Base-by-base conservation (phyloP, 129 eudicot species). In the Artemisia tridentata region DNA sequence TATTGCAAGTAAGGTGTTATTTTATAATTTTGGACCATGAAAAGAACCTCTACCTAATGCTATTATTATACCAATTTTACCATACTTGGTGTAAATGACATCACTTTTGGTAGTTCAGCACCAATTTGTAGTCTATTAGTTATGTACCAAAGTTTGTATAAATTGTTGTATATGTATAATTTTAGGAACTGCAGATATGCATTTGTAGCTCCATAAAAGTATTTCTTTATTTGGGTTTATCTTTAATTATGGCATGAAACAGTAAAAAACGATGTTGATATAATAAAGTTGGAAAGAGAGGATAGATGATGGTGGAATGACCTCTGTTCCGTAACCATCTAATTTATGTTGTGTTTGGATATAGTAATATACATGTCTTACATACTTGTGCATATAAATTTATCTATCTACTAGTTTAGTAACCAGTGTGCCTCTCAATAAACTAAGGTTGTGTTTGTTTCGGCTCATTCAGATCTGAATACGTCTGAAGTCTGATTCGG, bases 1-100 rank as follows among this genome's bases (percentile, higher is more conserved):
- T 85, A 92, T 55, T 86, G 91, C 79, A 91, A 75, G 69, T 86
- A 79, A 59, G 54, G 63, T 54, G 63, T 59, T 25, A 25, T 25
- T 59, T 59, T 16, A 59, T 59, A 10, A 17, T 11, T 25, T 7
- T 59, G 5, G 15, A 59, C 18, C 18, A 13, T 3, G 38, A 4
- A 57, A 21, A 57, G 16, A 57, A 11, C 25, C 63, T 57, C 63
- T 18, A 21, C 13, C 15, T 20, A 20, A 17, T 57, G 27, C 63
- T 57, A 57, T 17, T 57, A 17, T 18, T 57, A 18, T 21, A 11
- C 38, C 38, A 12, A 0, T 59, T 18, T 55, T 19, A 19, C 13
- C 61, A 55, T 12, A 66, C 27, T 59, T 59, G 65, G 65, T 25
- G 65, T 25, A 59, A 59, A 59, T 59, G 65, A 59, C 63, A 58